Evolutionary conservation across 2,329 filamentous ascomycete genomes (phyloP).

Genomic region (Penicillium vulpinum): DNA sequence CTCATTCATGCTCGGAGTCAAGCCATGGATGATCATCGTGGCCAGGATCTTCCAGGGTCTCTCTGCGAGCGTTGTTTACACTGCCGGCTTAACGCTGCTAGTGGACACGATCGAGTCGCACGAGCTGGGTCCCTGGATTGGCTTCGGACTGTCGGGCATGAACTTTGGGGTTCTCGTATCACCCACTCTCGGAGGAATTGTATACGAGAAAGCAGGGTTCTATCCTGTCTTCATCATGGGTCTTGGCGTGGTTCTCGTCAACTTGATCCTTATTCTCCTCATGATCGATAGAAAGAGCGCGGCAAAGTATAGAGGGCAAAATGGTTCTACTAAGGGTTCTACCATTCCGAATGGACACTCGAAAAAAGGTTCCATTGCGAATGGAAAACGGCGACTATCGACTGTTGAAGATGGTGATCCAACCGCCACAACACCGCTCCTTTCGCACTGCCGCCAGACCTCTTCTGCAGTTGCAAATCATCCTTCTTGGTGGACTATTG

Average conservation of each 20-base stretch:
- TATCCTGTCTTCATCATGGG: constrained; percentile 7
- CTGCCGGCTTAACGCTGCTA: constrained; percentile 8
- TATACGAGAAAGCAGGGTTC: constrained; percentile 8
- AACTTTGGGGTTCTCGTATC: constrained; percentile 7
- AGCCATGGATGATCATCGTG: constrained; percentile 6
- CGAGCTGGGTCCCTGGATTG: constrained; percentile 9
- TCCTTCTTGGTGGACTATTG: constrained; percentile 3
- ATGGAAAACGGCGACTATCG: constrained; percentile 1
- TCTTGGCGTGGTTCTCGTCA: neutral
- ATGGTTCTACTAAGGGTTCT: neutral
- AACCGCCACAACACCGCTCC: neutral
- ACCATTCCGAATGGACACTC: neutral
- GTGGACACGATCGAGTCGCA: constrained; percentile 11
- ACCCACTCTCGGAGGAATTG: constrained; percentile 6
- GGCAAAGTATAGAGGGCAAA: neutral
- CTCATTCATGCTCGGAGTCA: neutral
- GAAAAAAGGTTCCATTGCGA: neutral
- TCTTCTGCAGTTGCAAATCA: neutral
- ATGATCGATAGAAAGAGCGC: constrained; percentile 5
- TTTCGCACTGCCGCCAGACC: neutral
- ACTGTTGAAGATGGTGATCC: neutral
- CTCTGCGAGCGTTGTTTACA: constrained; percentile 4
- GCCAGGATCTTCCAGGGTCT: constrained; percentile 8
- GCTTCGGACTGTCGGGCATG: constrained; percentile 11
- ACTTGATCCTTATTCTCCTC: constrained; percentile 2